Base-by-base conservation (phyloP, 139 green algal genomes). In the Pleodorina starrii region DNA sequence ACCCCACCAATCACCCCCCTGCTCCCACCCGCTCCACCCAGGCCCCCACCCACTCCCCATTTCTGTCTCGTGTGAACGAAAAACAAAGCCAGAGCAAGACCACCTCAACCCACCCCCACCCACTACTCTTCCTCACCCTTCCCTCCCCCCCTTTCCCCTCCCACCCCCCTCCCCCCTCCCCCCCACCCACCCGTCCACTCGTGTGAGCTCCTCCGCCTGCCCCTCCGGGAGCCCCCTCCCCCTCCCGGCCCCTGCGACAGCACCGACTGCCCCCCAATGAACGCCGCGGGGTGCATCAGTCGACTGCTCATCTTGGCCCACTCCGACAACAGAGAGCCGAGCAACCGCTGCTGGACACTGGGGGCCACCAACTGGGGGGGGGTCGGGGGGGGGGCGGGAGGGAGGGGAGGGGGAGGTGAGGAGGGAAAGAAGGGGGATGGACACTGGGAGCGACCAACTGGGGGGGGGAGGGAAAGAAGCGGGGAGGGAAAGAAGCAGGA, bases 111-210 rank as follows among this genome's bases (percentile, higher is more conserved):
- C n/a, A n/a, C n/a, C n/a, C n/a, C n/a, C n/a, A n/a, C n/a, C n/a
- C n/a, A n/a, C n/a, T n/a, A n/a, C n/a, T n/a, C n/a, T n/a, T n/a
- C n/a, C n/a, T n/a, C n/a, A n/a, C n/a, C n/a, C n/a, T n/a, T n/a
- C n/a, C n/a, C n/a, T n/a, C n/a, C n/a, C n/a, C n/a, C n/a, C 57
- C 57, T 68, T 5, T 68, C 57, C 57, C 14, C 57, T 17, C 29
- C 57, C 5, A 32, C 57, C 57, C 57, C 57, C 57, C 14, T 40
- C 40, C 9, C 19, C 72, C n/a, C 48, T 21, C 10, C 48, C 48
- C n/a, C n/a, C n/a, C n/a, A n/a, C n/a, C n/a, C 38, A 85, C 76
- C 76, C 32, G 51, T 85, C 78, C 78, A 85, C 21, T 85, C 78
- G 0, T 51, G 35, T 1, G 25, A 51, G 51, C 51, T 73, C 36